Evolutionary conservation across 257 asterid genomes (phyloP).

Genomic region (Solanum sejunctum): DNA sequence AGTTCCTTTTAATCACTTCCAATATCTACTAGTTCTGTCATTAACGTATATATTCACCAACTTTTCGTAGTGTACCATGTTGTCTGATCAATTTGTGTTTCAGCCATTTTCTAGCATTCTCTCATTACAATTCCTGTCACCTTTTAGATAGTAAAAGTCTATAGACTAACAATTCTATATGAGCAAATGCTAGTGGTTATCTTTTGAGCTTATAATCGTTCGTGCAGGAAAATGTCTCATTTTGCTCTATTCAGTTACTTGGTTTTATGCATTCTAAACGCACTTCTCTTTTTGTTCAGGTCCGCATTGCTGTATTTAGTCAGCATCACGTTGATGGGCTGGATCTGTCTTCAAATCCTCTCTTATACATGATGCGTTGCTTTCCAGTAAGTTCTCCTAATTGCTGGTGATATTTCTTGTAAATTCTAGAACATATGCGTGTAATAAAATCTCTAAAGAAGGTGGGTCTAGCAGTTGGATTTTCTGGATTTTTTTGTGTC

Average conservation of each 20-base stretch:
- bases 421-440: background rate
- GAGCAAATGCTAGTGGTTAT: background rate
- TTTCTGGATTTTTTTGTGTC: background rate
- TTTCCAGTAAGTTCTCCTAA: constrained; percentile 58
- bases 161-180: background rate
- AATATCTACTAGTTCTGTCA: background rate
- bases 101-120: background rate
- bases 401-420: background rate
- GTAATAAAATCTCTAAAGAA: background rate
- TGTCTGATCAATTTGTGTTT: background rate
- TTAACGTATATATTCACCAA: background rate
- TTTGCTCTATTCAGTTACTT: background rate
- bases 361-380: constrained; percentile 97
- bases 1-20: background rate
- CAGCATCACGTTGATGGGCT: constrained; percentile 98
- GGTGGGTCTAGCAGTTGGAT: background rate
- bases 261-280: background rate
- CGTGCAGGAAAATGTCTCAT: background rate
- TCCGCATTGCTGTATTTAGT: constrained; percentile 89
- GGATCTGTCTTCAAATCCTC: constrained; percentile 97
- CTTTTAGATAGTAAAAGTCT: background rate
- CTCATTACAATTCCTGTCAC: background rate
- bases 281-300: constrained; percentile 29
- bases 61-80: background rate
- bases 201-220: background rate